phyloP scores from a whole-genome alignment of 179 eudicot species.

The Kewa caespitosa region DNA sequence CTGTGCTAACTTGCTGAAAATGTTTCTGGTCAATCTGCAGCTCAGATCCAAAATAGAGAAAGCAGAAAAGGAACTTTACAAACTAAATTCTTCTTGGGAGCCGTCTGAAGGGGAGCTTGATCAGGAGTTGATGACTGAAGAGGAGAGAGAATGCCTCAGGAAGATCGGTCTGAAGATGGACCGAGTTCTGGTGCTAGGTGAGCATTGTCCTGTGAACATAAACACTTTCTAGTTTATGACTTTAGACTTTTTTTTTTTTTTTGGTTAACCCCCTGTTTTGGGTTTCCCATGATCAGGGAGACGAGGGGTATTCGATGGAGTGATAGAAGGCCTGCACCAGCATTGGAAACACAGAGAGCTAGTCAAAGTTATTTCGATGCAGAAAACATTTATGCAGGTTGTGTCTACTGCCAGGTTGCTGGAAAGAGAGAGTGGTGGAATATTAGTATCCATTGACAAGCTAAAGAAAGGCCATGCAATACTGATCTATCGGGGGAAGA shows the following conservation, averaged over 20 bases:
- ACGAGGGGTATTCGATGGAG: constrained; percentile 90
- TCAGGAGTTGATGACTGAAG: constrained; percentile 72
- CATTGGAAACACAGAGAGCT: constrained; percentile 98
- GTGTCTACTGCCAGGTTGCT: constrained; percentile 65
- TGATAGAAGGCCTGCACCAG: constrained; percentile 89
- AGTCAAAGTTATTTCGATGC: constrained; percentile 86
- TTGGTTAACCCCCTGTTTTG: no score
- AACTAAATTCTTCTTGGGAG: constrained; percentile 54
- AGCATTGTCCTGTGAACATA: constrained; percentile 16
- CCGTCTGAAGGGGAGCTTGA: constrained; percentile 61
- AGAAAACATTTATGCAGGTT: constrained; percentile 54
- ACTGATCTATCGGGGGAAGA: constrained; percentile 86
- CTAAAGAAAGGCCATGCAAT: constrained; percentile 87
- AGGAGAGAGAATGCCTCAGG: constrained; percentile 79
- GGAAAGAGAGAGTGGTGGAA: constrained; percentile 75
- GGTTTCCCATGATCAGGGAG: no score
- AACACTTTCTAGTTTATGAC: no score
- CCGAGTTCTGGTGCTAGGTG: constrained; percentile 69
- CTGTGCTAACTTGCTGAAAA: constrained; percentile 3
- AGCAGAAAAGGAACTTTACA: constrained; percentile 47
- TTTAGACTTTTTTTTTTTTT: no score
- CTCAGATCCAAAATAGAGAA: constrained; percentile 65
- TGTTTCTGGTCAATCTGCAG: constrained; percentile 39
- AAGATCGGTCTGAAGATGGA: constrained; percentile 72
- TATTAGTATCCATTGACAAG: constrained; percentile 71